Conservation (phyloP, 345 rosid genomes). For the Acer negundo region DNA sequence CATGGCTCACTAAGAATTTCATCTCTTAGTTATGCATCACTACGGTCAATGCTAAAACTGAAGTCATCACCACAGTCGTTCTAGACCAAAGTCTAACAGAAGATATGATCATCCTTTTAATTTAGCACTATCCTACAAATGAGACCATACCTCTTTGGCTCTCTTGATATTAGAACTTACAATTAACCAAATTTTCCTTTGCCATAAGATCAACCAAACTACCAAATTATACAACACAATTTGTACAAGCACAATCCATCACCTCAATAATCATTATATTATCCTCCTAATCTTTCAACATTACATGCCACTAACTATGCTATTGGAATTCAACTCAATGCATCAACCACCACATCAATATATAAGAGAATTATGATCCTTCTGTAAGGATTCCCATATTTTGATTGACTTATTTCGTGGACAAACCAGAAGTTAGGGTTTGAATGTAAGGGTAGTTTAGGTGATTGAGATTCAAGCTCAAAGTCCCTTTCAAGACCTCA, state of each 20-base stretch:
- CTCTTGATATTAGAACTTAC: neutral
- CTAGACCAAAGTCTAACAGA: neutral
- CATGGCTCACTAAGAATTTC: neutral
- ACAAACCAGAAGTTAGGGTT: too few relatives aligned
- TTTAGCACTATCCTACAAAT: neutral
- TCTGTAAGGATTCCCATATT: too few relatives aligned
- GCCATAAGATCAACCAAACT: neutral
- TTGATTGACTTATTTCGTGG: too few relatives aligned
- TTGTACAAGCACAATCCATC: neutral
- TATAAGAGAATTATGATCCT: neutral
- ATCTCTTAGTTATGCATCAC: neutral
- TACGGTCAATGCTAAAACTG: neutral
- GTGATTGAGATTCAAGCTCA: too few relatives aligned
- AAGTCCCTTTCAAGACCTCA: too few relatives aligned
- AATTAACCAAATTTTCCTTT: neutral
- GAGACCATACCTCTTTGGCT: neutral
- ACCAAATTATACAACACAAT: neutral
- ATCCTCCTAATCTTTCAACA: neutral
- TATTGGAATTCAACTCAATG: neutral
- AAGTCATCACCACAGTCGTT: neutral
- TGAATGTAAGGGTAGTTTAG: too few relatives aligned
- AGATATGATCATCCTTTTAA: neutral
- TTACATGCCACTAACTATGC: neutral
- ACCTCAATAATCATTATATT: neutral
- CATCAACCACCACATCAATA: neutral